Conservation (phyloP, 2,329 filamentous ascomycete genomes). For the Botrytis pseudocinerea region DNA sequence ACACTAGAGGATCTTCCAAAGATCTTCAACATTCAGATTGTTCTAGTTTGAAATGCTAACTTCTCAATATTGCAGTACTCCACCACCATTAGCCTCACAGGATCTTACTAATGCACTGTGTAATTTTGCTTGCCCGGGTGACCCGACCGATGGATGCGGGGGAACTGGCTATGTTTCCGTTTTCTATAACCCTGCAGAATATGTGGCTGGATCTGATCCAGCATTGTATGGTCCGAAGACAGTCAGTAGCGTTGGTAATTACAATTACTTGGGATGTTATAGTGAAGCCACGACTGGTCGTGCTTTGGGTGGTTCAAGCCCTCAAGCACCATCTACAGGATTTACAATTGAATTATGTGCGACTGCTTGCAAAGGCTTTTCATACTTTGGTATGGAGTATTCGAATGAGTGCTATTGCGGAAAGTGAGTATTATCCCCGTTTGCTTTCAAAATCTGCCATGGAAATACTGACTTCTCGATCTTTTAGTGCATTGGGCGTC, state of each 20-base stretch:
- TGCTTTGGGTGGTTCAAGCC: slow-evolving; percentile 30
- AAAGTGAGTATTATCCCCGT: slow-evolving; percentile 24
- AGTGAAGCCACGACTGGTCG: slow-evolving; percentile 35
- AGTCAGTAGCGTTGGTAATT: slow-evolving; percentile 29
- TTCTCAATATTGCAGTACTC: slow-evolving; percentile 16
- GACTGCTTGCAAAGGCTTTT: slow-evolving; percentile 29
- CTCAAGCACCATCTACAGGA: slow-evolving; percentile 24
- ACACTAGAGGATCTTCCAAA: background rate
- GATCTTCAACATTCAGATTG: fast-evolving
- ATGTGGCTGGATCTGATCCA: slow-evolving; percentile 29
- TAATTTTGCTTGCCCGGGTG: slow-evolving; percentile 28
- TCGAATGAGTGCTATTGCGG: slow-evolving; percentile 42
- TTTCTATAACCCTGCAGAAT: slow-evolving; percentile 33
- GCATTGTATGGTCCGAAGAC: slow-evolving; percentile 34
- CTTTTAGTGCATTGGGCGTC: slow-evolving; percentile 14
- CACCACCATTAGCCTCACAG: slow-evolving; percentile 34
- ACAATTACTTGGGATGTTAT: slow-evolving; percentile 42
- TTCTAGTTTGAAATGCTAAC: background rate
- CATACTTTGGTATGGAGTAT: slow-evolving; percentile 39
- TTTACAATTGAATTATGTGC: slow-evolving; percentile 35
- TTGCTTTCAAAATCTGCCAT: background rate
- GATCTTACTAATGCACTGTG: slow-evolving; percentile 30
- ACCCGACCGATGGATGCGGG: slow-evolving; percentile 26
- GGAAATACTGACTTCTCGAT: background rate
- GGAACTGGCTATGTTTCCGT: slow-evolving; percentile 31